Evolutionary conservation across 2,329 filamentous ascomycete genomes (phyloP).

Genomic region (Nakataea oryzae): DNA sequence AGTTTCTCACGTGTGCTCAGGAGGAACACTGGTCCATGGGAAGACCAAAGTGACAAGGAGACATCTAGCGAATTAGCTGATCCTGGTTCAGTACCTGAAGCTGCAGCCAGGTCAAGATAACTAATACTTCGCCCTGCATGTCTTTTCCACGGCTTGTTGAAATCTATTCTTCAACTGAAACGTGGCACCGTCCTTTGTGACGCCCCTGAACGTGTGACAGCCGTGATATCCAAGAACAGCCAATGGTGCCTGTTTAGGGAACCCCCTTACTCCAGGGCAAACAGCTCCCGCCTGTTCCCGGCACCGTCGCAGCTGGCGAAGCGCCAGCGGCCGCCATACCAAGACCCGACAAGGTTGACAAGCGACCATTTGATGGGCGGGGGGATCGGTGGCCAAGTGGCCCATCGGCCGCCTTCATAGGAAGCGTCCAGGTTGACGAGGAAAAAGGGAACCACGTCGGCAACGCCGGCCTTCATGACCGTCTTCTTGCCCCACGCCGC

Average conservation of each 20-base stretch:
- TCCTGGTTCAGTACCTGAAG: no score
- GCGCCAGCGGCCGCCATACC: slow-evolving; percentile 50
- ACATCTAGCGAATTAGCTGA: no score
- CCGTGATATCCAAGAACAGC: background rate
- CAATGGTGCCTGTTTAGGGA: background rate
- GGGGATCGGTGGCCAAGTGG: slow-evolving; percentile 55
- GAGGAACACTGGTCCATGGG: no score
- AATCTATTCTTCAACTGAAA: no score
- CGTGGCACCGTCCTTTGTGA: background rate
- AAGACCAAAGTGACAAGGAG: no score
- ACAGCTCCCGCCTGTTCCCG: slow-evolving; percentile 42
- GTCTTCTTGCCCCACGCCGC: slow-evolving; percentile 53
- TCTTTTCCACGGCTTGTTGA: no score
- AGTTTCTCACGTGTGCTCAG: no score
- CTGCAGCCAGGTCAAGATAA: no score
- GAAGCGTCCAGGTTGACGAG: slow-evolving; percentile 48
- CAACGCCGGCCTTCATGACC: slow-evolving; percentile 47
- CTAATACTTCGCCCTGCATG: no score
- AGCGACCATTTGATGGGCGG: slow-evolving; percentile 48
- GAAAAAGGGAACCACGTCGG: slow-evolving; percentile 55
- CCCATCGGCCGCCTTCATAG: slow-evolving; percentile 47
- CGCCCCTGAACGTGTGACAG: background rate
- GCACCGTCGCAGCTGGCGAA: slow-evolving; percentile 50
- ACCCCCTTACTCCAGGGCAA: slow-evolving; percentile 26
- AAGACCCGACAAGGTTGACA: slow-evolving; percentile 45